phyloP scores from a whole-genome alignment of 805 yeast species.

The Nakazawaea anatomiae region DNA sequence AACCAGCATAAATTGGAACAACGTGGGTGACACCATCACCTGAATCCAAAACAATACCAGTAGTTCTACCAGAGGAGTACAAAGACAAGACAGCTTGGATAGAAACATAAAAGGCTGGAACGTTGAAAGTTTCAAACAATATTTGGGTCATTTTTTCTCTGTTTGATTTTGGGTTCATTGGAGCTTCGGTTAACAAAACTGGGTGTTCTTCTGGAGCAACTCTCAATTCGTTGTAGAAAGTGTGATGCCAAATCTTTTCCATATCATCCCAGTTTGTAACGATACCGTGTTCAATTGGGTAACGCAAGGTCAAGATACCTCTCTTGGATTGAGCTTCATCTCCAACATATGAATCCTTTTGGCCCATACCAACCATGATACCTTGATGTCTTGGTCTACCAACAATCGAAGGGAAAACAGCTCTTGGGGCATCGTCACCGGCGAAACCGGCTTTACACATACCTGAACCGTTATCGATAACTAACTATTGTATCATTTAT shows the following conservation, averaged over 20 bases:
- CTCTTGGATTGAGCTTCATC: constrained; percentile 99
- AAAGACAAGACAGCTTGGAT: constrained; percentile 98
- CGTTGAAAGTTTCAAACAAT: constrained; percentile 98
- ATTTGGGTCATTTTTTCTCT: constrained; percentile 99
- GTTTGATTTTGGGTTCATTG: constrained; percentile 99
- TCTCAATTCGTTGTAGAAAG: constrained; percentile 99
- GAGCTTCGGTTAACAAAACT: constrained; percentile 98
- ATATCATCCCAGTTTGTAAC: constrained; percentile 99
- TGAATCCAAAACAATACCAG: constrained; percentile 98
- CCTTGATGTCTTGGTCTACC: constrained; percentile 99
- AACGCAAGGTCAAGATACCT: constrained; percentile 98
- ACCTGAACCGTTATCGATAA: constrained; percentile 99
- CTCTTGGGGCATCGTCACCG: constrained; percentile 99
- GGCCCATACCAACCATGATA: constrained; percentile 99
- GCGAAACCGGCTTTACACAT: constrained; percentile 99
- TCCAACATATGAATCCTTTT: constrained; percentile 99
- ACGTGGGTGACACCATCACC: constrained; percentile 99
- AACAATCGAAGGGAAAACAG: constrained; percentile 99
- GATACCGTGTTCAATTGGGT: constrained; percentile 99
- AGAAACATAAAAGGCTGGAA: constrained; percentile 98
- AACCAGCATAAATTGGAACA: constrained; percentile 99
- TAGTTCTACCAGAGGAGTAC: constrained; percentile 99
- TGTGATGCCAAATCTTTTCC: constrained; percentile 99
- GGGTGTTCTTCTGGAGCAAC: constrained; percentile 99
- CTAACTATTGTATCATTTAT: constrained; percentile 40